Evolutionary conservation across 768 basidiomycete species (phyloP).

Genomic region (Tylopilus subfusipes): DNA sequence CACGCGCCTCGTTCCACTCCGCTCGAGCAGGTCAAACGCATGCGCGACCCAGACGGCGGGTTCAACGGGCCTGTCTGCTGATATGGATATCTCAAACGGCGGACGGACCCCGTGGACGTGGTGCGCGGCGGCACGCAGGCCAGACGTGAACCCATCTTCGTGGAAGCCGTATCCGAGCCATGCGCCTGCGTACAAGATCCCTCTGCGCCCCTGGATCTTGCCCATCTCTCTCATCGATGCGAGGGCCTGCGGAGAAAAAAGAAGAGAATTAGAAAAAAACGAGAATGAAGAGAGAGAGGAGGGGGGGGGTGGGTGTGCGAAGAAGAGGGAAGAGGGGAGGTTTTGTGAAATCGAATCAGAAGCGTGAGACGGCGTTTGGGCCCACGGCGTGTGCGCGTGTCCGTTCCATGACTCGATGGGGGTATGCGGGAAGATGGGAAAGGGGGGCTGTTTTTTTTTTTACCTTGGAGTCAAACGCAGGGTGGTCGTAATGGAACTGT

Average conservation of each 20-base stretch:
- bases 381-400: neutral
- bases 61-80: slow-evolving; percentile 32
- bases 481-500: slow-evolving; percentile 64
- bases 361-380: neutral
- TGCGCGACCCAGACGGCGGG: slow-evolving; percentile 23
- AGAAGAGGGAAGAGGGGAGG: too few species aligned
- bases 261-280: neutral
- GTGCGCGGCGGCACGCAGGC: slow-evolving; percentile 34
- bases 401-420: neutral
- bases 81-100: slow-evolving; percentile 44
- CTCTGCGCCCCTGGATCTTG: slow-evolving; percentile 58
- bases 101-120: slow-evolving; percentile 31
- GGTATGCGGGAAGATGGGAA: neutral
- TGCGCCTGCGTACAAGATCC: slow-evolving; percentile 64
- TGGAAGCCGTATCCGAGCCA: slow-evolving; percentile 80
- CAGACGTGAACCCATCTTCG: slow-evolving; percentile 67
- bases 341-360: neutral
- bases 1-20: slow-evolving; percentile 30
- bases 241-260: slow-evolving; percentile 40
- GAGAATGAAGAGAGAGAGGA: too few species aligned
- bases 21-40: slow-evolving; percentile 42
- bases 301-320: too few species aligned
- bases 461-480: slow-evolving; percentile 56
- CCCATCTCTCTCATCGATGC: slow-evolving; percentile 49
- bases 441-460: neutral